Conservation (phyloP, 352 stramenopile species). For the Blastocystis hominis region DNA sequence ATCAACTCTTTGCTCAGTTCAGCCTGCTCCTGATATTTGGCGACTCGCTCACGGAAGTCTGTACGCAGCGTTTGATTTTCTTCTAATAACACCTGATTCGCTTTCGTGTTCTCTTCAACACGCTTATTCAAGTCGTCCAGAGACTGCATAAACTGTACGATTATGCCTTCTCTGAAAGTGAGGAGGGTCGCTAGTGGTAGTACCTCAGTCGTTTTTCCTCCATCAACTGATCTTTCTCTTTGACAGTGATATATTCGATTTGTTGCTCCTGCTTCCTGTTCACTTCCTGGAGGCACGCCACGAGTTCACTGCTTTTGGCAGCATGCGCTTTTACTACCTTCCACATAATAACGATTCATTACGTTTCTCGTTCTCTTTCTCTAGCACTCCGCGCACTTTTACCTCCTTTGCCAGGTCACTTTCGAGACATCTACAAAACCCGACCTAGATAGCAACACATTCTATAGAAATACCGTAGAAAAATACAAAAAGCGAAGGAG, state of each 20-base stretch:
- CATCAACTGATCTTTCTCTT: conserved; percentile 18
- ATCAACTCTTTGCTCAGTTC: conserved; percentile 47
- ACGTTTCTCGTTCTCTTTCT: conserved; percentile 44
- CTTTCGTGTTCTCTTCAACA: conserved; percentile 37
- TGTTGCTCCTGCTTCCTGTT: background rate
- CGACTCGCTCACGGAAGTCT: background rate
- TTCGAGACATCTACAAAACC: conserved; percentile 18
- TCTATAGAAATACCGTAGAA: background rate
- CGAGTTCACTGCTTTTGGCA: conserved; percentile 28
- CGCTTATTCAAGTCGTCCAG: conserved; percentile 19
- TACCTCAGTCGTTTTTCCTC: conserved; percentile 37
- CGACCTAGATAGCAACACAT: background rate
- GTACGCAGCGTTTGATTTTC: conserved; percentile 13
- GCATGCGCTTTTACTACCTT: background rate
- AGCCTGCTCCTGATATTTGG: conserved; percentile 31
- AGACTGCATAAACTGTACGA: conserved; percentile 30
- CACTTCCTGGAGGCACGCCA: conserved; percentile 27
- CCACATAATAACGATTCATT: background rate
- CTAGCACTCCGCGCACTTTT: background rate
- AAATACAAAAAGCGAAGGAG: conserved; percentile 36
- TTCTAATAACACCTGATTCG: background rate
- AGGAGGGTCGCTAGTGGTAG: background rate
- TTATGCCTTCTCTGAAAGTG: background rate
- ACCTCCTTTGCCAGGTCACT: conserved; percentile 33
- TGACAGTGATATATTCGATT: conserved; percentile 16